A percentile compares a stretch with the other conserved stretches of the same genome.
phyloP scores from a whole-genome alignment of 768 basidiomycete genomes.

The Amanita subjunquillea region DNA sequence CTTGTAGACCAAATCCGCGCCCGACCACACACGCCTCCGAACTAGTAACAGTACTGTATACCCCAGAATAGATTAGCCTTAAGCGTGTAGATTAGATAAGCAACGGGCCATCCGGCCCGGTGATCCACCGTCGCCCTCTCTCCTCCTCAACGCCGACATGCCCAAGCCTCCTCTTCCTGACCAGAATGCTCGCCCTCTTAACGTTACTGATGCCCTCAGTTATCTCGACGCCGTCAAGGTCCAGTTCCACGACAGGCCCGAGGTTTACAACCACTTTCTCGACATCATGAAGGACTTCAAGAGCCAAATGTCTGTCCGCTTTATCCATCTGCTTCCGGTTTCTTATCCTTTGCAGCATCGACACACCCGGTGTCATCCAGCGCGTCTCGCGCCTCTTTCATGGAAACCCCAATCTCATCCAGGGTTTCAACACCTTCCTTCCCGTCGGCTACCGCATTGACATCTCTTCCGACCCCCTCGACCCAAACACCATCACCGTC shows the following conservation, averaged over 20 bases:
- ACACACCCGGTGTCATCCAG: conserved; percentile 95
- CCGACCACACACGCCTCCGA: conserved; percentile 38
- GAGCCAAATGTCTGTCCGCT: conserved; percentile 65
- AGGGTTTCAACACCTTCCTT: conserved; percentile 97
- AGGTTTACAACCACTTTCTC: conserved; percentile 89
- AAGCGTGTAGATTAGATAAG: not conserved
- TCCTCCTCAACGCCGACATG: not conserved
- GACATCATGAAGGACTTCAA: conserved; percentile 99
- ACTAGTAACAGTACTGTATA: not conserved
- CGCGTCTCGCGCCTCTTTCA: conserved; percentile 90
- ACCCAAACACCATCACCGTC: conserved; percentile 69
- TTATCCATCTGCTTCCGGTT: conserved; percentile 9
- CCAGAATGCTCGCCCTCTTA: conserved; percentile 52
- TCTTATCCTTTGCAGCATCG: conserved; percentile 52
- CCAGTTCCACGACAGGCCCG: conserved; percentile 82
- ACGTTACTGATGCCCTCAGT: conserved; percentile 87
- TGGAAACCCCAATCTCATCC: conserved; percentile 82
- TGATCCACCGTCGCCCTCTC: not conserved
- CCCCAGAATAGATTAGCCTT: not conserved
- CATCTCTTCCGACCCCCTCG: conserved; percentile 57
- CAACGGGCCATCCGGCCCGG: not conserved
- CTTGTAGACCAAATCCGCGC: conserved; percentile 2
- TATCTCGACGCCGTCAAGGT: conserved; percentile 93
- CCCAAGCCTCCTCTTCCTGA: conserved; percentile 20
- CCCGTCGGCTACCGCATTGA: conserved; percentile 94